These are phyloP conservation scores for Pluteus cervinus DNA, from an alignment of 768 basidiomycete species.

Conservation along the genomic window DNA sequence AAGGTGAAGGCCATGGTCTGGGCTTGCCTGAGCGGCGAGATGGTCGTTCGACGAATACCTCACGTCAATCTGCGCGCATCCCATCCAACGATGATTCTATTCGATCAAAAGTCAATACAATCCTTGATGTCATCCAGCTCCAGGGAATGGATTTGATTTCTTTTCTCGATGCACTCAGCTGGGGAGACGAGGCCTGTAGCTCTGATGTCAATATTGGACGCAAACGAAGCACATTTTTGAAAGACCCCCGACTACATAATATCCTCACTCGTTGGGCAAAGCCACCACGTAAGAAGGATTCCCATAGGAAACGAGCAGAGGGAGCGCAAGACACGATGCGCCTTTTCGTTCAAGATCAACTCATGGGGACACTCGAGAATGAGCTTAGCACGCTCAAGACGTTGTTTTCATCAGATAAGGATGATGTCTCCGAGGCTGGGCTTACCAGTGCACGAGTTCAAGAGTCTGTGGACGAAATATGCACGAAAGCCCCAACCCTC, in stretches of 20 bases:
- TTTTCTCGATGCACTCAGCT: constrained; percentile 26
- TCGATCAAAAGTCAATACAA: constrained; percentile 4
- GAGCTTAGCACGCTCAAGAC: constrained; percentile 11
- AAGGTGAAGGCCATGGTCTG: too few relatives aligned
- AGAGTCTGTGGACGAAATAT: too few relatives aligned
- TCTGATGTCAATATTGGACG: constrained; percentile 15
- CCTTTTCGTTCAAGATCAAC: constrained; percentile 14
- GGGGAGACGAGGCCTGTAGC: constrained; percentile 21
- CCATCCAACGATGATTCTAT: too few relatives aligned
- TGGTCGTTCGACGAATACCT: too few relatives aligned
- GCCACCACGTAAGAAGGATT: constrained; percentile 16
- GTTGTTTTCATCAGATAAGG: constrained; percentile 8
- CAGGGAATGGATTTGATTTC: constrained; percentile 15
- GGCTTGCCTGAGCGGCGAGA: too few relatives aligned
- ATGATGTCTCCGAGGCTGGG: too few relatives aligned
- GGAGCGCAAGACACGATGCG: constrained; percentile 14
- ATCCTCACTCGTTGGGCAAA: constrained; percentile 22
- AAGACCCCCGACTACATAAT: constrained; percentile 14
- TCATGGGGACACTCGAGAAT: constrained; percentile 6
- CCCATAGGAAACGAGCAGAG: constrained; percentile 12
- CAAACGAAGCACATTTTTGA: constrained; percentile 15
- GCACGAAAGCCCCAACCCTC: too few relatives aligned
- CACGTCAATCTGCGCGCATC: too few relatives aligned
- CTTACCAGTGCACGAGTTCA: too few relatives aligned
- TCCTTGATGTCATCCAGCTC: constrained; percentile 9